These are phyloP conservation scores for Lachancea nothofagi DNA, from an alignment of 805 yeast species.

Conservation along the genomic window DNA sequence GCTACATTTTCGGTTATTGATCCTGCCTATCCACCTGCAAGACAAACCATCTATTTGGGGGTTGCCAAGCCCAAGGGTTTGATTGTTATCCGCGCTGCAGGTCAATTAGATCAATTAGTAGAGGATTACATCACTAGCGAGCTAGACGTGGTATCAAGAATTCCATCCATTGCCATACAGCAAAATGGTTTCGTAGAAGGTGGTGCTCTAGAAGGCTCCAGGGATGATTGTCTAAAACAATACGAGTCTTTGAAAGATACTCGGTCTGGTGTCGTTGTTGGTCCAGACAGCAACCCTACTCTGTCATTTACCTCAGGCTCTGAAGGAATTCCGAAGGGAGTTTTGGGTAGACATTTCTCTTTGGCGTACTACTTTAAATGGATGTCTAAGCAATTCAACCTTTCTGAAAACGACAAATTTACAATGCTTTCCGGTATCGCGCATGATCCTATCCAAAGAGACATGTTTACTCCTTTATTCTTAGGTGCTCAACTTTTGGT, in stretches of 20 bases:
- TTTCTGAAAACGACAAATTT: constrained; percentile 76
- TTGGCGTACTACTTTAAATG: constrained; percentile 97
- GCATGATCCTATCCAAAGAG: constrained; percentile 98
- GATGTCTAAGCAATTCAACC: constrained; percentile 86
- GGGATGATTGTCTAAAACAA: constrained; percentile 45
- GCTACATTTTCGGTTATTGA: constrained; percentile 98
- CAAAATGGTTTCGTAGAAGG: constrained; percentile 72
- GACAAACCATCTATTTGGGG: constrained; percentile 87
- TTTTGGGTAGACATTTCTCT: constrained; percentile 94
- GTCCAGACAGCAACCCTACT: constrained; percentile 97
- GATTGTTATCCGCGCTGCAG: constrained; percentile 87
- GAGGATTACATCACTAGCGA: constrained; percentile 71
- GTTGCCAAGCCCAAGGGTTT: constrained; percentile 93
- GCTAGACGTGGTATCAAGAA: constrained; percentile 61
- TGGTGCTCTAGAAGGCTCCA: constrained; percentile 37
- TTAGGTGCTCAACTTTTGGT: constrained; percentile 89
- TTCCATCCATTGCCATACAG: constrained; percentile 71
- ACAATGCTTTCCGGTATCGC: constrained; percentile 99
- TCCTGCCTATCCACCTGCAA: constrained; percentile 97
- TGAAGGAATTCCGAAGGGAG: constrained; percentile 98
- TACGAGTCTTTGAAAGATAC: constrained; percentile 43
- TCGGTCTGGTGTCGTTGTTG: constrained; percentile 85
- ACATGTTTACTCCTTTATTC: constrained; percentile 96
- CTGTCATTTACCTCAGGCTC: constrained; percentile 95
- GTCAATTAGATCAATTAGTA: constrained; percentile 69